Evolutionary conservation across 2,329 filamentous ascomycete genomes (phyloP).

Genomic region (Neoarthrinium moseri): DNA sequence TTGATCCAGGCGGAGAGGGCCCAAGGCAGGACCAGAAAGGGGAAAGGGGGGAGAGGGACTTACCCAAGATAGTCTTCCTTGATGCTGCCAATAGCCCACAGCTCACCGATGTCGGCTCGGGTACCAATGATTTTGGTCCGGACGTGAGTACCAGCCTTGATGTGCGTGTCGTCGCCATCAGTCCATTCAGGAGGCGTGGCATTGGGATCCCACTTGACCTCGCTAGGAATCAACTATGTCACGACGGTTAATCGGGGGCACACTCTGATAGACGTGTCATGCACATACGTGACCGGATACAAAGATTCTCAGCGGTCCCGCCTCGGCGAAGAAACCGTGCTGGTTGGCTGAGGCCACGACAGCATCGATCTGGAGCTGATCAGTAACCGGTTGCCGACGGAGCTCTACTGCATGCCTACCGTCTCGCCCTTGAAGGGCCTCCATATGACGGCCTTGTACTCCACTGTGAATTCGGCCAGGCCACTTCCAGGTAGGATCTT

Average conservation of each 20-base stretch:
- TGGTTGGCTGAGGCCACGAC: slow-evolving; percentile 89
- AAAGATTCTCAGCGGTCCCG: slow-evolving; percentile 75
- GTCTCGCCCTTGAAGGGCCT: slow-evolving; percentile 97
- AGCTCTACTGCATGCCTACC: slow-evolving; percentile 52
- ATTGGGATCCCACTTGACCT: slow-evolving; percentile 93
- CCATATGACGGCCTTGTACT: slow-evolving; percentile 96
- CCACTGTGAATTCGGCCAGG: slow-evolving; percentile 89
- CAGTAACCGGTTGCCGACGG: slow-evolving; percentile 16
- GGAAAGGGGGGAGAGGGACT: slow-evolving; percentile 16
- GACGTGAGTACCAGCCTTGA: slow-evolving; percentile 91
- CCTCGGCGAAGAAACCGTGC: slow-evolving; percentile 86
- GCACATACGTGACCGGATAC: slow-evolving; percentile 73
- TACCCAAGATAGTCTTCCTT: slow-evolving; percentile 78
- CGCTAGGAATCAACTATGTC: slow-evolving; percentile 78
- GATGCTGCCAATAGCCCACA: slow-evolving; percentile 97
- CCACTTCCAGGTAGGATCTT: slow-evolving; percentile 90
- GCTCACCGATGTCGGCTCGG: slow-evolving; percentile 87
- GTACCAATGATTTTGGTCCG: slow-evolving; percentile 93
- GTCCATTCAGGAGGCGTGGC: slow-evolving; percentile 96
- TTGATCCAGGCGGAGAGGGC: background rate
- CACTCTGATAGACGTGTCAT: slow-evolving; percentile 4
- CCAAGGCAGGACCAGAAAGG: slow-evolving; percentile 11
- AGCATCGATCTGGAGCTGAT: slow-evolving; percentile 73
- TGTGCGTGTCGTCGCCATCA: slow-evolving; percentile 89
- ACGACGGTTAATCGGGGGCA: slow-evolving; percentile 21